Conservation (phyloP, 2,329 filamentous ascomycete species). For the Fusarium circinatum region DNA sequence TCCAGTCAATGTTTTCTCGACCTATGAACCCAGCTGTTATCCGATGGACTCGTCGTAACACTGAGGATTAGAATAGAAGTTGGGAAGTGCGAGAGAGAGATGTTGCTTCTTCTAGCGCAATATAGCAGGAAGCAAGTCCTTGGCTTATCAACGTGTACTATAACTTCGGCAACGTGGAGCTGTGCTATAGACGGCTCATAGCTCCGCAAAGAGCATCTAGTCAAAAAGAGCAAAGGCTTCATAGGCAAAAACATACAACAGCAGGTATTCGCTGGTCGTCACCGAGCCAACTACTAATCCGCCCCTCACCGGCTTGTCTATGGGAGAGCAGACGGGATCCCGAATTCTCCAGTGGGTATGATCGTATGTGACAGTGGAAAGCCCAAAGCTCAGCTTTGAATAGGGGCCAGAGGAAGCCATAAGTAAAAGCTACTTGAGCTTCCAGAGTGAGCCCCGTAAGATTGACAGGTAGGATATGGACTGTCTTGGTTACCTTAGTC, state of each 20-base stretch:
- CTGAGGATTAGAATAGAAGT: rapidly evolving
- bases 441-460: rapidly evolving
- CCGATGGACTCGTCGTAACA: slow-evolving; percentile 27
- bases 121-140: no score
- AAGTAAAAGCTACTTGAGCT: rapidly evolving
- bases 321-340: slow-evolving; percentile 3
- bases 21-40: slow-evolving; percentile 38
- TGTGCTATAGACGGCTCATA: rapidly evolving
- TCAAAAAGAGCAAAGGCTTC: neutral
- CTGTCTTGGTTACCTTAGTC: neutral
- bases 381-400: neutral
- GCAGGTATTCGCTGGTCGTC: neutral
- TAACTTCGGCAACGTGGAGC: rapidly evolving
- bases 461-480: rapidly evolving
- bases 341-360: slow-evolving; percentile 2
- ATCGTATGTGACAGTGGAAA: neutral
- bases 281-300: no score
- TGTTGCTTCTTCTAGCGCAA: rapidly evolving
- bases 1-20: slow-evolving; percentile 38
- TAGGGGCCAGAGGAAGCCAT: rapidly evolving
- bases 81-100: rapidly evolving
- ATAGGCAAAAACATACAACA: neutral
- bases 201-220: rapidly evolving
- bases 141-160: rapidly evolving
- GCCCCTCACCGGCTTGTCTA: neutral